Evolutionary conservation across 2,329 filamentous ascomycete species (phyloP), one percentile per base, ranked within the genome.

Genomic region (Nothomitra cinnamomea): DNA sequence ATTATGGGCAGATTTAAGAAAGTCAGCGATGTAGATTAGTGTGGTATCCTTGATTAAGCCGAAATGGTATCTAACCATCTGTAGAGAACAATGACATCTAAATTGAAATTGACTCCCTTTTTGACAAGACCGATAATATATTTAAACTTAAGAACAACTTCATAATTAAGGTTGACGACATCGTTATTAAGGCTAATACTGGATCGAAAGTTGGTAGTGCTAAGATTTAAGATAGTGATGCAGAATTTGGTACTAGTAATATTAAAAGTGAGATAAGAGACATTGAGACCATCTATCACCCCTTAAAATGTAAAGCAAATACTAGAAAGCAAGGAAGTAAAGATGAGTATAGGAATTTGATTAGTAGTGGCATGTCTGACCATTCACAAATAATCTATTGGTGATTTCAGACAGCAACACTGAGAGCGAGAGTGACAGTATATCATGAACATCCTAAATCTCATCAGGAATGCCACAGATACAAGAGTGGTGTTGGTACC

Each of bases 341-440:
- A 48, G 21, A 21, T 28, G 22, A 15, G 43, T 48, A 17, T n/a
- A 25, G 43, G 8, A 28, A 48, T 28, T 42, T 48, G 5, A 25
- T 8, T 12, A 1, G 22, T 13, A 48, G 2, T 48, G 8, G 4
- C 21, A 28, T 48, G 43, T 28, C 43, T 48, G 22, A 48, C 43
- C 21, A 12, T 48, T 48, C 43, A 28, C 43, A 48, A 21, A 28
- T 48, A 48, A 28, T 28, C 43, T 12, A 48, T 48, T 48, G 43
- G 43, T 48, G 7, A 32, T 48, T 48, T 15, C 43, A 28, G 43
- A 48, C n/a, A 48, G 43, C 43, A 21, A 17, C 41, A 21, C 17
- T 21, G 41, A 45, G 43, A 48, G 6, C 22, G 43, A 48, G 43
- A 48, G 43, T 48, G 43, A 48, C 8, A n/a, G n/a, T n/a, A n/a